Evolutionary conservation across 179 eudicot species (phyloP), one percentile per base, ranked within the genome.

Genomic region (Drosera spatulata): DNA sequence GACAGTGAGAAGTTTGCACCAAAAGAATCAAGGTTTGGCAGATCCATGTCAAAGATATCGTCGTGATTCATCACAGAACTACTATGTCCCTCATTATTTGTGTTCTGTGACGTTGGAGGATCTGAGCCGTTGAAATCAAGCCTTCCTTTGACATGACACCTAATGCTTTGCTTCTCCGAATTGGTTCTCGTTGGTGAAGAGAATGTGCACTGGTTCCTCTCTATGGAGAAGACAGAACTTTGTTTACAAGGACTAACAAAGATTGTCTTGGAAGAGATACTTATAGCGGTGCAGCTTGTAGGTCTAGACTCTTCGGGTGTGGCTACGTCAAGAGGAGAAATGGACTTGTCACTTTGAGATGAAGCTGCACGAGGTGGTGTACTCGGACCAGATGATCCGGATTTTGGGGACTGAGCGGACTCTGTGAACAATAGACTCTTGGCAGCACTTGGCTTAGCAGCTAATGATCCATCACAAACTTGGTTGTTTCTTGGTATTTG

Each of bases 111-210:
- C 45, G 39, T 53, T 22, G 72, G 77, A 43, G 56, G 60, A 33
- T 83, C 86, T 59, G 93, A 67, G 46, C 78, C 67, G 56, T 79
- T 91, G 59, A 91, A 91, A 66, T 91, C 83, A 2, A 91, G 83
- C 80, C 95, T 86, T 55, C 96, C 90, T 70, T 88, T 78, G 51
- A 88, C 87, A 61, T 83, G 82, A 40, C 83, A 88, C 71, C 87
- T 78, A 66, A 48, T 80, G 66, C 56, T 70, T 60, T 72, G 65
- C 71, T 73, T 71, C 63, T 65, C 81, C 39, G 67, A 33, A 39
- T 52, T 80, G 61, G 80, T 4, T 67, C 86, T 82, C 6, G 55
- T 54, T 9, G 96, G 98, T 11, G 98, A 85, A 39, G 85, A 74
- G 47, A 90, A 82, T 10, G 84, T 59, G 38, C 85, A 78, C 7